phyloP scores from a whole-genome alignment of 2,329 filamentous ascomycete species.

The Coniochaeta prunicola region DNA sequence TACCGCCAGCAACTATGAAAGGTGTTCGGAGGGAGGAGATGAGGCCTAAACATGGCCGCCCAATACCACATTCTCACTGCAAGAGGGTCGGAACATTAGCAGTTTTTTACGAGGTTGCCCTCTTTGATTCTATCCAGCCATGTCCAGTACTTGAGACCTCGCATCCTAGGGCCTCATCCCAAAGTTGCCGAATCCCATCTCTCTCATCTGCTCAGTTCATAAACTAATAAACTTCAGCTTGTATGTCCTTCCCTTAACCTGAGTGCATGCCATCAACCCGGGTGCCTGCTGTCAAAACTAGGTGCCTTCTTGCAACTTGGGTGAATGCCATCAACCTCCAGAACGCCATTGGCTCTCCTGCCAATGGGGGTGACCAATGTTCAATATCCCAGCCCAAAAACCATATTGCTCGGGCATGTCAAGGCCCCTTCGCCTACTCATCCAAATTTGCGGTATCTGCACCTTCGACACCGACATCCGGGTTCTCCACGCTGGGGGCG shows the following conservation, averaged over 20 bases:
- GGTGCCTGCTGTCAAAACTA: too few species aligned
- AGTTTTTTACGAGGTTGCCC: neutral
- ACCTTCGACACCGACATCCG: conserved; percentile 19
- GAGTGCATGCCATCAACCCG: too few species aligned
- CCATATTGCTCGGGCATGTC: too few species aligned
- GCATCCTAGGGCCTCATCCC: neutral
- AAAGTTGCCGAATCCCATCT: neutral
- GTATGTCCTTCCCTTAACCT: too few species aligned
- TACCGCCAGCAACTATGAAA: too few species aligned
- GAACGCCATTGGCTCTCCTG: neutral
- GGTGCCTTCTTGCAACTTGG: too few species aligned
- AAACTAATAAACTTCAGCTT: neutral
- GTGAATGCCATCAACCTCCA: too few species aligned
- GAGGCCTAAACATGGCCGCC: too few species aligned
- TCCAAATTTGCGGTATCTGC: conserved; percentile 9
- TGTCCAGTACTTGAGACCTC: too few species aligned
- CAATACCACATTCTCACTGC: neutral
- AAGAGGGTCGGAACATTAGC: neutral
- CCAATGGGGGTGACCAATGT: too few species aligned
- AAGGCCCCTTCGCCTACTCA: conserved; percentile 8
- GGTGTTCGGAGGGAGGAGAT: too few species aligned
- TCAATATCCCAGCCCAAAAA: too few species aligned
- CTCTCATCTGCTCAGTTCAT: neutral
- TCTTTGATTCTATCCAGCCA: neutral
- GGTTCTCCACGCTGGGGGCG: conserved; percentile 34